Evolutionary conservation across 1,139 yeast genomes (phyloP).

Genomic region (Lodderomyces oxycetoniae): DNA sequence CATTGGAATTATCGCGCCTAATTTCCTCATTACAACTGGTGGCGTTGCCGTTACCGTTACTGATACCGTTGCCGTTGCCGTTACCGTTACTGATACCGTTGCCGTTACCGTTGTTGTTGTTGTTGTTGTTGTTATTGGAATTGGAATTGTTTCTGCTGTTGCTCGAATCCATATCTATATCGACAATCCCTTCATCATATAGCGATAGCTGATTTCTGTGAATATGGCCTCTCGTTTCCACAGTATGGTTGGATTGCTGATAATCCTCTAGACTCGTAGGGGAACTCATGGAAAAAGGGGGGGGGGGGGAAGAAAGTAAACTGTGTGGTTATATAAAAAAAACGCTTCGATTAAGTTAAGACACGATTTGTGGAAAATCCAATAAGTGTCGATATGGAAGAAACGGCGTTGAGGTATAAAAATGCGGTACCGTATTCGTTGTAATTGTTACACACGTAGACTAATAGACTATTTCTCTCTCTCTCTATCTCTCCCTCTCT

Average conservation of each 20-base stretch:
- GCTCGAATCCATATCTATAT: constrained; percentile 1
- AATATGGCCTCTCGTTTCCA: background rate
- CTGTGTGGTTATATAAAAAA: no score
- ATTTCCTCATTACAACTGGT: background rate
- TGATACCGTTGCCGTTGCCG: background rate
- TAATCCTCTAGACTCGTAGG: constrained; percentile 27
- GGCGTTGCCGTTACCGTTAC: background rate
- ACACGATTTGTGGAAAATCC: no score
- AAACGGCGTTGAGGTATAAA: no score
- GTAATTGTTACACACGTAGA: no score
- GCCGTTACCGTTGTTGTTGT: constrained; percentile 1
- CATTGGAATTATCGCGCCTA: constrained; percentile 2
- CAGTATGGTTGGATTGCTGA: constrained; percentile 6
- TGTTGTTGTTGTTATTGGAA: constrained; percentile 8
- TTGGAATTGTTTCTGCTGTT: no score
- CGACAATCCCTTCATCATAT: background rate
- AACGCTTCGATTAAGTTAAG: no score
- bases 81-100: background rate
- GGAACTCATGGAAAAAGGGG: constrained; percentile 1
- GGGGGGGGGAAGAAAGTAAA: background rate
- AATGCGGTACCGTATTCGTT: no score
- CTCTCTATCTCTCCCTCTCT: no score
- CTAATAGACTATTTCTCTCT: no score
- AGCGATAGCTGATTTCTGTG: background rate
- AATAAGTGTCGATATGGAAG: no score